Evolutionary conservation across 805 yeast genomes (phyloP).

Genomic region (Saccharomycopsis selenospora): DNA sequence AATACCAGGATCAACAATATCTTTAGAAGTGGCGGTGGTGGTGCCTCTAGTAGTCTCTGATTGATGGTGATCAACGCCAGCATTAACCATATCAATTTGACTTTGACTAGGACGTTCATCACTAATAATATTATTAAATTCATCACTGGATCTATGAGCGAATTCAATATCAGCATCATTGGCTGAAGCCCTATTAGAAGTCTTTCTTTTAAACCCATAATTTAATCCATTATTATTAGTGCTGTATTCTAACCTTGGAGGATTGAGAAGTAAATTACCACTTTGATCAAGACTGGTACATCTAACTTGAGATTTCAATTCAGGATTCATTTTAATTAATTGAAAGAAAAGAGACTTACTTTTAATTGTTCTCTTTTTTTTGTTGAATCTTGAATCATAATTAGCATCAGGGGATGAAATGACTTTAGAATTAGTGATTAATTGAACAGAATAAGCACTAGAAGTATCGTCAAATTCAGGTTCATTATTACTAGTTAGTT

Average conservation of each 20-base stretch:
- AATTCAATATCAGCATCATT: not conserved
- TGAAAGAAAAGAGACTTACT: conserved; percentile 8
- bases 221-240: conserved; percentile 15
- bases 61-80: not conserved
- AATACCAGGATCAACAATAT: not conserved
- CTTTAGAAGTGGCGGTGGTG: not conserved
- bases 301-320: conserved; percentile 14
- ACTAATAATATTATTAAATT: not conserved
- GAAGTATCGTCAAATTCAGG: conserved; percentile 13
- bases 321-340: conserved; percentile 16
- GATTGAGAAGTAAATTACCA: conserved; percentile 2
- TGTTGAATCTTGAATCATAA: not conserved
- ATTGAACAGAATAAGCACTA: conserved; percentile 16
- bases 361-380: not conserved
- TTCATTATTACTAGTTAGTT: not conserved
- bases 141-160: not conserved
- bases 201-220: conserved; percentile 15
- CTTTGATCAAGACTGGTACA: conserved; percentile 12
- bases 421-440: conserved; percentile 16
- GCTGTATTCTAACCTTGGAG: conserved; percentile 13
- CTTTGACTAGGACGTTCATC: not conserved
- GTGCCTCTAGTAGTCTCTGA: too few relatives aligned
- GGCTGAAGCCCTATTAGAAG: not conserved
- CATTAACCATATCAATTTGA: not conserved
- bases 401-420: conserved; percentile 8